Conservation (phyloP, 2,329 filamentous ascomycete genomes). For the Colletotrichum godetiae region DNA sequence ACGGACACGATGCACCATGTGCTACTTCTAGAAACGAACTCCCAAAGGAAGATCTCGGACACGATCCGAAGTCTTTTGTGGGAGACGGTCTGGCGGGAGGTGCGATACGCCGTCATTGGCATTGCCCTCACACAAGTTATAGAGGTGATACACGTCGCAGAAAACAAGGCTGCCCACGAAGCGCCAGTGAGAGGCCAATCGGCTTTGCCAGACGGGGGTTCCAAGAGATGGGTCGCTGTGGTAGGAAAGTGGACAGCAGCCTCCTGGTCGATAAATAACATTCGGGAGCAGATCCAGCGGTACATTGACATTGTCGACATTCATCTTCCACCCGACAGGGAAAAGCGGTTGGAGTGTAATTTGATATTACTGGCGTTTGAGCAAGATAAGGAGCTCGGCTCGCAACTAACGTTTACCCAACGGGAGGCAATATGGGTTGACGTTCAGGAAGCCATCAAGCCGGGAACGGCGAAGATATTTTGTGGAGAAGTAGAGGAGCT, state of each 20-base stretch:
- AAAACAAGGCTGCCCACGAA: background rate
- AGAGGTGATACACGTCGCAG: constrained; percentile 33
- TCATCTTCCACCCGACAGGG: constrained; percentile 36
- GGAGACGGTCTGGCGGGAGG: constrained; percentile 43
- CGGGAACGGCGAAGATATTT: constrained; percentile 38
- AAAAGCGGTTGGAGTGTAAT: constrained; percentile 28
- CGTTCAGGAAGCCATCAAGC: constrained; percentile 38
- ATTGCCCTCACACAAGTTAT: constrained; percentile 37
- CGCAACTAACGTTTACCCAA: constrained; percentile 34
- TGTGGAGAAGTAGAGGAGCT: constrained; percentile 33
- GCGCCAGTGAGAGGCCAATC: background rate
- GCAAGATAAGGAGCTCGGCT: constrained; percentile 33
- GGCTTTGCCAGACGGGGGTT: background rate
- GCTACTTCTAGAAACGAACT: constrained; percentile 39
- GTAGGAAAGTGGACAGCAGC: constrained; percentile 37
- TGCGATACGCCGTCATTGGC: constrained; percentile 42
- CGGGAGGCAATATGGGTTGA: constrained; percentile 37
- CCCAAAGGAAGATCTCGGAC: constrained; percentile 35
- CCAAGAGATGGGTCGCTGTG: constrained; percentile 34
- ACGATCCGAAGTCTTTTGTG: constrained; percentile 41
- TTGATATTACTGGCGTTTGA: constrained; percentile 32
- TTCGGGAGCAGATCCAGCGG: constrained; percentile 42
- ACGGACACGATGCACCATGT: constrained; percentile 44
- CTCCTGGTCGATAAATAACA: constrained; percentile 36
- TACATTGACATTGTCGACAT: constrained; percentile 41